These are phyloP conservation scores for Ceratobasidium sp. DNA, from an alignment of 1,284 basidiomycete species.

Conservation along the genomic window DNA sequence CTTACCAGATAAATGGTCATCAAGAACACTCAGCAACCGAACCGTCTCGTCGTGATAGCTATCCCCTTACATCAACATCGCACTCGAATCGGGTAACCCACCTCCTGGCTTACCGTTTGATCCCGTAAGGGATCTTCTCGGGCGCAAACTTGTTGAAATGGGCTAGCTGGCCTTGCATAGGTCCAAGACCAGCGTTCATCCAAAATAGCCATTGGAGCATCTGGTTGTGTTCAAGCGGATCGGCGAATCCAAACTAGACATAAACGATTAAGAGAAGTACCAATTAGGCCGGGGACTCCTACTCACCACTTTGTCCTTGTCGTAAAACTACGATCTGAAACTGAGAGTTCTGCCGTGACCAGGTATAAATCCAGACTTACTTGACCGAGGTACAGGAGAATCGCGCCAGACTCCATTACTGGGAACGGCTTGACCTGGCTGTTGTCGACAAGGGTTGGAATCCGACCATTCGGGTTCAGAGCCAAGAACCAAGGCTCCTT, in stretches of 20 bases:
- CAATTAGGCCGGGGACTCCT: neutral
- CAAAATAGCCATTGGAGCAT: conserved; percentile 42
- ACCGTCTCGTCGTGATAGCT: conserved; percentile 40
- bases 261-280: too few species aligned
- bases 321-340: conserved; percentile 26
- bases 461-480: conserved; percentile 36
- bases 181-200: conserved; percentile 41
- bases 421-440: conserved; percentile 41
- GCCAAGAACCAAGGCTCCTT: conserved; percentile 41
- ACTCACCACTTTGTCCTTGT: conserved; percentile 34
- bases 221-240: conserved; percentile 40
- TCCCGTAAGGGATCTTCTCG: conserved; percentile 39
- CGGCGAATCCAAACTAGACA: conserved; percentile 40
- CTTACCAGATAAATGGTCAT: conserved; percentile 40
- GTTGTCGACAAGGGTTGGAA: conserved; percentile 38
- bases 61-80: neutral
- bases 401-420: conserved; percentile 42
- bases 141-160: conserved; percentile 44
- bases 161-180: conserved; percentile 40
- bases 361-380: conserved; percentile 3
- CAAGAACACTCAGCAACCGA: conserved; percentile 32
- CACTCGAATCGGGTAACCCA: neutral
- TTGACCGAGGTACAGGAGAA: conserved; percentile 39
- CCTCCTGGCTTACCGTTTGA: conserved; percentile 21
- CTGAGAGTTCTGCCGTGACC: neutral